Base-by-base conservation (phyloP, 140 eudicot genomes). In the Ambrosia hybrid region DNA sequence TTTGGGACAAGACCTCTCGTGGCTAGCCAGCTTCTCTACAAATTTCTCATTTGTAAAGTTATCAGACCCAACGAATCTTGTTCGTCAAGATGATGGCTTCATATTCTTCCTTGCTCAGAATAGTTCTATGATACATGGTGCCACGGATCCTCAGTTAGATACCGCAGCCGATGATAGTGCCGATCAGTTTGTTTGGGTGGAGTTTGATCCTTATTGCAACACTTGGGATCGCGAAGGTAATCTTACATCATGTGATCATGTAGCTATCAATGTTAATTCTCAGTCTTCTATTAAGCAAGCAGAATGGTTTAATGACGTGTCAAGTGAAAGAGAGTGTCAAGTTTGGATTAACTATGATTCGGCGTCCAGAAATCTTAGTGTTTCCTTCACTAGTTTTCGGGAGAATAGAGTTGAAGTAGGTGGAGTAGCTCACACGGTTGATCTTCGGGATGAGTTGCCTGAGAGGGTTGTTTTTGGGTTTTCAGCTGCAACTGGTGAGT, bases 401-500 rank as follows among this genome's bases (percentile, higher is more conserved):
- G 39, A 64, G 34, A 64, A 64, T 38, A 38, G 6, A 15, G n/a
- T 14, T 2, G 4, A n/a, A 8, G 26, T 7, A 56, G 41, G 5
- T 55, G 17, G 5, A 10, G 65, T 70, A 6, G 0, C 4, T 53
- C 5, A 15, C 43, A 9, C 2, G 3, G 14, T 70, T 55, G 66
- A 70, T 56, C 55, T 56, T 0, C 49, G 75, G 17, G 6, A 15
- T 4, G 55, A 36, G 74, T 70, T 70, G 74, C 65, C 65, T 0
- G 74, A 70, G 55, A n/a, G 74, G 74, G 74, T 56, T 14, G 8
- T 3, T 16, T 6, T 70, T 1, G 74, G 74, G 65, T 70, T 70
- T 52, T 33, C 64, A 14, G 64, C 74, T 53, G 37, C 74, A 7
- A 9, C 38, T 0, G 65, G 52, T 3, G 65, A n/a, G 68, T 9